Evolutionary conservation across 2,329 filamentous ascomycete genomes (phyloP), one percentile per base, ranked within the genome.

Genomic region (Monilinia polystroma): DNA sequence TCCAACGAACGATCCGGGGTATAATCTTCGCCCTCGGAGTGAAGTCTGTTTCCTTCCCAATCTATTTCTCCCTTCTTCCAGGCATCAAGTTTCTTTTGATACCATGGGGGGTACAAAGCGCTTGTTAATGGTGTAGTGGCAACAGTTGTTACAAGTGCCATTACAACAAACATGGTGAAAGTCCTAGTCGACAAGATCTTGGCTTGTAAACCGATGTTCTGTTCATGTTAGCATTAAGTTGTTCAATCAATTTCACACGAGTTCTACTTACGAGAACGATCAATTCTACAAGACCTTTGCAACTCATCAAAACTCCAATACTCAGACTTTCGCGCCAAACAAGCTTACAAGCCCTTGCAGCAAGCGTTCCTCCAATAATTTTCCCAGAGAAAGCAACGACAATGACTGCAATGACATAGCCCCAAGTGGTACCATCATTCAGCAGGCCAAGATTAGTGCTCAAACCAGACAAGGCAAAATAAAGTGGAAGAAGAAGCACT

Each of bases 131-230:
- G 93, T 0, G 93, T 93, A 0, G 93, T 96, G 0, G 87, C 79
- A 67, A 97, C 92, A 0, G 93, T 97, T 0, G 92, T 96, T 43
- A 96, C 82, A 2, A 96, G 81, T 11, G 93, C 93, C 93, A 97
- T 97, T 74, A 97, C 90, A 29, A 97, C 92, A 72, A 97, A 96
- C 65, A 97, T 96, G 63, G 93, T 96, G 74, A 97, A 97, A 0
- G 92, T 96, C 20, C 90, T 83, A 0, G 83, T 84, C 67, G 90
- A 93, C 23, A 97, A 81, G 68, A 96, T 96, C 47, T 86, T 87
- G 26, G 93, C 92, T 80, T 94, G 88, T 2, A 93, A 82, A 55
- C 93, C 92, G 72, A 98, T 92, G 74, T 91, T 90, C 83, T 87
- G 14, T 51, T 65, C 0, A 18, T 52, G 59, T 70, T 56, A 67